phyloP scores from a whole-genome alignment of 2,329 filamentous ascomycete species.

The Acrocalymma vagum region DNA sequence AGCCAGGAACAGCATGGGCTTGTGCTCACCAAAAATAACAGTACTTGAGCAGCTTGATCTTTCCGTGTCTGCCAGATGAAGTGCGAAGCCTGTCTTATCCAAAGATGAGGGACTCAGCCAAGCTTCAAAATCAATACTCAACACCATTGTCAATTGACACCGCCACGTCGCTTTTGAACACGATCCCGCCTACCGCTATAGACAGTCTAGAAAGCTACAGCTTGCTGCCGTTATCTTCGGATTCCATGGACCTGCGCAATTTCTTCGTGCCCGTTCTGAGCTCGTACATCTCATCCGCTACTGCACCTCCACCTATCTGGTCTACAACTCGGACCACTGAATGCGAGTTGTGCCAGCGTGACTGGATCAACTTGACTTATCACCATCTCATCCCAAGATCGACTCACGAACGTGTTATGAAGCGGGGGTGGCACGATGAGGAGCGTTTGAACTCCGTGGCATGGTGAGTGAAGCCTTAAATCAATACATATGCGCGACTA shows the following conservation, averaged over 20 bases:
- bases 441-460: conserved; percentile 82
- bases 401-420: conserved; percentile 78
- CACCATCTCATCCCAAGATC: conserved; percentile 86
- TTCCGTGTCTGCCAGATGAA: conserved; percentile 68
- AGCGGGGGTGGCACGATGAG: conserved; percentile 79
- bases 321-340: conserved; percentile 60
- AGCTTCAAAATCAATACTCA: conserved; percentile 64
- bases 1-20: background rate
- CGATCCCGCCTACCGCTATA: conserved; percentile 66
- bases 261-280: conserved; percentile 72
- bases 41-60: conserved; percentile 77
- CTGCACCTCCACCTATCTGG: conserved; percentile 71
- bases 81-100: conserved; percentile 71
- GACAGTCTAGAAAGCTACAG: conserved; percentile 75
- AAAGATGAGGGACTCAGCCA: conserved; percentile 57
- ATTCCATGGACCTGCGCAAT: conserved; percentile 49
- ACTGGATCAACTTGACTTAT: conserved; percentile 80
- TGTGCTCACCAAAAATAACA: conserved; percentile 30
- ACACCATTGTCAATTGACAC: conserved; percentile 63
- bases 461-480: too few relatives aligned
- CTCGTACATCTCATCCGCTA: conserved; percentile 67
- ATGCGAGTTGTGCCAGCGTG: conserved; percentile 80
- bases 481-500: too few relatives aligned
- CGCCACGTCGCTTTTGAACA: conserved; percentile 58
- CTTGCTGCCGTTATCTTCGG: conserved; percentile 60